These are phyloP conservation scores for Aspergillus sclerotioniger DNA, from an alignment of 495 filamentous ascomycete species.

Conservation along the genomic window DNA sequence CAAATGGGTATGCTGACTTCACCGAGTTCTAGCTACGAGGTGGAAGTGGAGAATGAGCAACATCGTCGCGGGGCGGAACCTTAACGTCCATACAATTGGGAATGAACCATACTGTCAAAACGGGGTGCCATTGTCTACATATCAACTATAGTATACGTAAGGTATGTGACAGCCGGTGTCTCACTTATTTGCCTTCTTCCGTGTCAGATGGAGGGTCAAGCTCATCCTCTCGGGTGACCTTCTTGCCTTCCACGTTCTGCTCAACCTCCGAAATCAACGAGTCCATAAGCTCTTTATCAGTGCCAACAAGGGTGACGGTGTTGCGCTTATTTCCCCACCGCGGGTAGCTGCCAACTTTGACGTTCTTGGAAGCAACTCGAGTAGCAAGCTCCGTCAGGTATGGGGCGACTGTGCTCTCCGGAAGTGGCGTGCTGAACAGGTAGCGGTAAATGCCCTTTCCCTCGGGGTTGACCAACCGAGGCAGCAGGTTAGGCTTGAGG, in stretches of 20 bases:
- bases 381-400: constrained; percentile 78
- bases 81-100: background rate
- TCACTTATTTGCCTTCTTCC: constrained; percentile 21
- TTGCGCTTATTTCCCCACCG: constrained; percentile 86
- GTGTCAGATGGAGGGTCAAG: constrained; percentile 44
- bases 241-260: constrained; percentile 55
- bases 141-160: background rate
- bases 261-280: constrained; percentile 60
- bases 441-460: constrained; percentile 75
- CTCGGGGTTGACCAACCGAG: constrained; percentile 71
- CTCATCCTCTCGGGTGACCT: constrained; percentile 59
- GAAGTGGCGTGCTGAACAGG: constrained; percentile 79
- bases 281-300: constrained; percentile 61
- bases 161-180: background rate
- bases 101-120: background rate
- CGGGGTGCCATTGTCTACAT: background rate
- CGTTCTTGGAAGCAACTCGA: constrained; percentile 64
- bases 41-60: background rate
- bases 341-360: constrained; percentile 98
- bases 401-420: constrained; percentile 78
- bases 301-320: constrained; percentile 87
- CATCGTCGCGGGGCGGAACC: background rate
- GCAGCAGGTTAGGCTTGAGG: constrained; percentile 65
- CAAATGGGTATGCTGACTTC: too few species aligned
- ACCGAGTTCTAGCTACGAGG: too few species aligned